Base-by-base conservation (phyloP, 768 basidiomycete genomes). In the Trametes elegans region DNA sequence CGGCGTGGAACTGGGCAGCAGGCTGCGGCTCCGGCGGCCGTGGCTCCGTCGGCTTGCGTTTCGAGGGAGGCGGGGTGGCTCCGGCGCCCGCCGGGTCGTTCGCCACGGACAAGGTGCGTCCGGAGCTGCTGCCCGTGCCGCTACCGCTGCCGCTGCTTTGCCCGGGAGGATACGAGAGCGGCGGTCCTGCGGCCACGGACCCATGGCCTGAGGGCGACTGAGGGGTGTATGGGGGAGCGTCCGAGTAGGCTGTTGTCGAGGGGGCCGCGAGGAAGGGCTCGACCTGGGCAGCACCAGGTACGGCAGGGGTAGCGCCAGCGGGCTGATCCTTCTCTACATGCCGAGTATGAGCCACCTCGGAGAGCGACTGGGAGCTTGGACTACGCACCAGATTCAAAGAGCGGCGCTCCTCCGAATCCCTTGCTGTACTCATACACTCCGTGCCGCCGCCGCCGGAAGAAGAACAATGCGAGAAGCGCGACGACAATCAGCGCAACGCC, bases 21-120 rank as follows among this genome's bases (percentile, higher is more conserved):
- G 27, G 14, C 19, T 28, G 38, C 18, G 36, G 4, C 28, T 31
- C 2, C 21, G 34, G 13, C 31, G 18, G 43, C 14, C 47, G 48
- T 2, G 61, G 58, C 49, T 64, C 61, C 23, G 46, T 43, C 19
- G 58, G 58, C 43, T 64, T 64, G 45, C 57, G 54, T 45, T 59
- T 46, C 18, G 58, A 54, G 13, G 58, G 57, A 28, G 62, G 43
- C 31, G 61, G 54, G 10, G 36, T 36, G 6, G n/a, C n/a, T n/a
- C n/a, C n/a, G n/a, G 14, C 23, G 18, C 46, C 39, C 13, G 11
- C 54, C 16, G 31, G 16, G 29, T 49, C 39, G 49, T 57, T 59
- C 23, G 44, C 58, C 8, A 59, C 54, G 19, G 58, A 55, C 2
- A 59, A 50, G 38, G 43, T 47, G 31, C 58, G 58, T 7, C 43